Evolutionary conservation across 1,284 basidiomycete species (phyloP), one percentile per base, ranked within the genome.

Genomic region (Boletus subluridellus): DNA sequence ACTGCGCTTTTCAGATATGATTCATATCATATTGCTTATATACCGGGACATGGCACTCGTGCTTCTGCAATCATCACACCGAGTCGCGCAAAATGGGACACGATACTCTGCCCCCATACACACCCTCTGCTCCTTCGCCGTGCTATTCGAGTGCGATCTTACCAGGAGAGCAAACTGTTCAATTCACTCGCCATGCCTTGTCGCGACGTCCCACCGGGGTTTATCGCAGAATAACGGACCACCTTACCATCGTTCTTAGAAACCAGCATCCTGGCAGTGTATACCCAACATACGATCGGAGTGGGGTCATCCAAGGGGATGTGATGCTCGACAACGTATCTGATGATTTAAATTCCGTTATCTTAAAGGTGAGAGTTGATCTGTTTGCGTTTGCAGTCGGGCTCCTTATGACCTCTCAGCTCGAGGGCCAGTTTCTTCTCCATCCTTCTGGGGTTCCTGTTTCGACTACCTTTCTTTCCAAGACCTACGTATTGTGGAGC

Each of bases 191-290:
- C n/a, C 56, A 53, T 26, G 28, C 39, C 34, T 41, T 39, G 6
- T 55, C 57, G 12, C 61, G 41, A 39, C 38, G 50, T 49, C 59
- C 49, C 30, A 52, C 49, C 0, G 70, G 67, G 15, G 61, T 66
- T 49, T 72, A 70, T 50, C 69, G 69, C 51, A 68, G 71, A 55
- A 74, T 71, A 60, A 72, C 72, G n/a, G 67, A 71, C 28, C 52
- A 49, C 5, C 57, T 72, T 44, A 70, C 69, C 24, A 39, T 74
- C 26, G 44, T 65, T 49, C 61, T 71, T 15, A 64, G 60, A 49
- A 55, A 63, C 49, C 69, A 71, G 28, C 52, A 49, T 37, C 71
- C 65, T 7, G 65, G 65, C 9, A 60, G 57, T 39, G 32, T 69
- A 41, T 60, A 47, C n/a, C 73, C 69, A 41, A 8, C 24, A 30